Conservation (phyloP, 1,284 basidiomycete genomes). For the Cystobasidium sp. region DNA sequence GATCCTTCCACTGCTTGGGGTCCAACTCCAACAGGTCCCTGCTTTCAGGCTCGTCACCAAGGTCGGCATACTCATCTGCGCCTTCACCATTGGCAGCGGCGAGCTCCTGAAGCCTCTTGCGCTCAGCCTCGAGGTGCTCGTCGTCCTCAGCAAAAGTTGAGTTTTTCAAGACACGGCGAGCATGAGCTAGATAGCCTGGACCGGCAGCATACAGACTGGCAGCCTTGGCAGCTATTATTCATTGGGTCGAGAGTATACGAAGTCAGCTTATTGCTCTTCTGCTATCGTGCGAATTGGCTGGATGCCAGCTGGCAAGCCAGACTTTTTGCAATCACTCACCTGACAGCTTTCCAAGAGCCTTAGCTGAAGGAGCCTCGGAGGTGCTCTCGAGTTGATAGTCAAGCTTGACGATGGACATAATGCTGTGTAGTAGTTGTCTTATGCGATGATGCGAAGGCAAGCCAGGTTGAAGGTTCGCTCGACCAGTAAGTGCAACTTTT, state of each 20-base stretch:
- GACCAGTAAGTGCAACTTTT: no score
- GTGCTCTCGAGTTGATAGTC: conserved; percentile 40
- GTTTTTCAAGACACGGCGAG: conserved; percentile 72
- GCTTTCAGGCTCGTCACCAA: conserved; percentile 88
- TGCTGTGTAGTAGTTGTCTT: background rate
- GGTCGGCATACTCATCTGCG: conserved; percentile 74
- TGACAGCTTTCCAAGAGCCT: conserved; percentile 54
- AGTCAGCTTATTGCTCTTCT: background rate
- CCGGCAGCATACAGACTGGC: conserved; percentile 75
- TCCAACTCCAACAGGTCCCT: conserved; percentile 74
- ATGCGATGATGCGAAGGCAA: background rate
- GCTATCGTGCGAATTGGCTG: no score
- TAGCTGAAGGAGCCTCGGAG: conserved; percentile 35
- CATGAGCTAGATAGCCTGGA: conserved; percentile 78
- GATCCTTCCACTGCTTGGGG: conserved; percentile 99
- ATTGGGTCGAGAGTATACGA: background rate
- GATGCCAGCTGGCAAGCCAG: no score
- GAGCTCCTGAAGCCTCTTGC: conserved; percentile 49
- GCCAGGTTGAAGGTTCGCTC: no score
- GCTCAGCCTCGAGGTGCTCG: conserved; percentile 64
- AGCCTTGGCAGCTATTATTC: conserved; percentile 55
- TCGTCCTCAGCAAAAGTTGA: conserved; percentile 82
- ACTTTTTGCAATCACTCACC: conserved; percentile 42
- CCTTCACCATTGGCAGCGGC: conserved; percentile 65
- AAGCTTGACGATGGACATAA: conserved; percentile 36